These are phyloP conservation scores for Petasospora fabianii DNA, from an alignment of 1,139 yeast genomes.

Conservation along the genomic window DNA sequence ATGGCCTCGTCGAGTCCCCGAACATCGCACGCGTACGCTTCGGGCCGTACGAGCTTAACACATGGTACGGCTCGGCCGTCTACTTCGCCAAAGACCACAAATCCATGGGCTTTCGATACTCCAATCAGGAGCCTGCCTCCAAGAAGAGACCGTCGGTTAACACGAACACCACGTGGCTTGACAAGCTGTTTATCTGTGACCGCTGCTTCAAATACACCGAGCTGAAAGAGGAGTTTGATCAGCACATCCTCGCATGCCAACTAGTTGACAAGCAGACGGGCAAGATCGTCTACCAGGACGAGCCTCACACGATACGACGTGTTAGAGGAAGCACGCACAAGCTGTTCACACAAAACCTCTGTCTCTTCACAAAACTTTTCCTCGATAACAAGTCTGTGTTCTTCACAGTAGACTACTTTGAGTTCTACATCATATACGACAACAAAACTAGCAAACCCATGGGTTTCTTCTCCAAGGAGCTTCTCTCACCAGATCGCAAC, in stretches of 20 bases:
- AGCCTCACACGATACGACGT: conserved; percentile 52
- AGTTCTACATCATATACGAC: conserved; percentile 72
- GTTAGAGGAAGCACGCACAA: conserved; percentile 62
- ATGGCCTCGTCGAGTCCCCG: conserved; percentile 56
- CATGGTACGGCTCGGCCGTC: conserved; percentile 88
- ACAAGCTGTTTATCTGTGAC: conserved; percentile 67
- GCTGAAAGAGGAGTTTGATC: conserved; percentile 33
- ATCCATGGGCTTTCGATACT: conserved; percentile 28
- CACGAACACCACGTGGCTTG: conserved; percentile 46
- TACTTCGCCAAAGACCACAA: conserved; percentile 45
- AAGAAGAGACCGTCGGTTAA: conserved; percentile 9
- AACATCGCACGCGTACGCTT: conserved; percentile 64
- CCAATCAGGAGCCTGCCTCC: conserved; percentile 7
- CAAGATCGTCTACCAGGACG: conserved; percentile 61
- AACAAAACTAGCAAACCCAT: conserved; percentile 47
- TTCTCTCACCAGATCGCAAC: conserved; percentile 77
- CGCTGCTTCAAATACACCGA: conserved; percentile 79
- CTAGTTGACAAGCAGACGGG: conserved; percentile 54
- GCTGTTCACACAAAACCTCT: conserved; percentile 75
- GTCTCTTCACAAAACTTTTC: conserved; percentile 81
- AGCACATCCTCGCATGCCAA: conserved; percentile 48
- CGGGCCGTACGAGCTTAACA: conserved; percentile 61
- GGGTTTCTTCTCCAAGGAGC: conserved; percentile 92
- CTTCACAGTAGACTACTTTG: conserved; percentile 73
- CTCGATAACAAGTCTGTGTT: conserved; percentile 89